Base-by-base conservation (phyloP, 2,329 filamentous ascomycete species). In the Penicillium sp. region DNA sequence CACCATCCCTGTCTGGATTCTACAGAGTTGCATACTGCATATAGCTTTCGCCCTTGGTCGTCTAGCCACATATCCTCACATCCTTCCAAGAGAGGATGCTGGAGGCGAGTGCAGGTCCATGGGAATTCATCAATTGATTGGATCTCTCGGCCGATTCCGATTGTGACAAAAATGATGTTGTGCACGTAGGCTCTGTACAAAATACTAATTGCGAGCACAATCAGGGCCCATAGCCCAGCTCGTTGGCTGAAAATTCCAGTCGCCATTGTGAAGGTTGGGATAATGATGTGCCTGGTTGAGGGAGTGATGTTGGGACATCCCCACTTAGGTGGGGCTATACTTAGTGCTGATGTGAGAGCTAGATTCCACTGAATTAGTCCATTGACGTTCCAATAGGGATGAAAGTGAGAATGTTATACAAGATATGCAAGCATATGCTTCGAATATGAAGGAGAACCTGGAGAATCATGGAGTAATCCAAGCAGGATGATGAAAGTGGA, bases 51-150 rank as follows among this genome's bases (percentile, higher is more conserved):
- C 0, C 6, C 40, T 32, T 57, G 45, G 6, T 58, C 44, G 34
- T 64, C 60, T 17, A 65, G 49, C 61, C 63, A 64, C 42, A 64
- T 54, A 26, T 65, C 63, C 39, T 65, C 63, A 31, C 61, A 65
- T 26, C 58, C 61, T 38, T 60, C 58, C n/a, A 64, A 56, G 42
- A 53, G 64, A 51, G 52, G 56, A 48, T 60, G 61, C 29, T 43
- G 48, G 41, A 61, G 49, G 39, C 59, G 62, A 35, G 46, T 51
- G 49, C 60, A 64, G 42, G 31, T 49, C 55, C 64, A 62, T 41
- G 56, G 59, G 50, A 69, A 71, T 5, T 62, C 57, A 2, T 62
- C 58, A 46, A 71, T 57, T 3, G 63, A 53, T 19, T 59, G 56
- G 40, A 70, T 44, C 19, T 53, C 48, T 10, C 67, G 66, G 3